phyloP scores from a whole-genome alignment of 1,284 basidiomycete species.

The Leccinum variabile region DNA sequence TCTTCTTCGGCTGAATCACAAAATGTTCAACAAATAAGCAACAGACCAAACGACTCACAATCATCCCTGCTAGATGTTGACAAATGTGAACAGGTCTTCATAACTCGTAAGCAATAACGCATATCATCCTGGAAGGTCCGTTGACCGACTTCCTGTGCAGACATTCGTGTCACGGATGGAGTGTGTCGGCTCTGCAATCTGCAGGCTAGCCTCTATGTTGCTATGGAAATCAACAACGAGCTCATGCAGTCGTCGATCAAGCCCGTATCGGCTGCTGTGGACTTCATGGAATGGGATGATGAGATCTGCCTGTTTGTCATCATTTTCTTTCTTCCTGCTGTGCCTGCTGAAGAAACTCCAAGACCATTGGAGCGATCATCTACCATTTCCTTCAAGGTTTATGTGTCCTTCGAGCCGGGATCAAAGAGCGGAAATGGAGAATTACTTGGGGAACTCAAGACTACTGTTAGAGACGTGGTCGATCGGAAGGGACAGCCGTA shows the following conservation, averaged over 20 bases:
- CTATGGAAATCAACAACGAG: not conserved
- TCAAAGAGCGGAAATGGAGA: not conserved
- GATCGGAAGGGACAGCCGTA: not conserved
- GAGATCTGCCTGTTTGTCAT: not conserved
- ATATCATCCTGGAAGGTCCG: not conserved
- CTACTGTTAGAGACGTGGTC: not conserved
- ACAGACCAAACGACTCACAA: not conserved
- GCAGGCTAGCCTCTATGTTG: not conserved
- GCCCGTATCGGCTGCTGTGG: not conserved
- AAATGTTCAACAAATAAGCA: not conserved
- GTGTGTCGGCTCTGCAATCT: not conserved
- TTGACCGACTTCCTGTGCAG: not conserved
- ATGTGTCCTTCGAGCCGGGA: not conserved
- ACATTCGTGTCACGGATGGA: not conserved
- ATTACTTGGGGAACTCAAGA: not conserved
- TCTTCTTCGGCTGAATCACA: not conserved
- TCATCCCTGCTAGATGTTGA: not conserved
- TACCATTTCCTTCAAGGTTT: not conserved
- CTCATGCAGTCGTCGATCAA: not conserved
- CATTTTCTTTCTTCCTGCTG: not conserved
- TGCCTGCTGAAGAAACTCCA: not conserved
- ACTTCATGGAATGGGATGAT: not conserved
- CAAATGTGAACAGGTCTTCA: not conserved
- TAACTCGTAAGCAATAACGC: not conserved
- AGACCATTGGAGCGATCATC: not conserved